phyloP scores from a whole-genome alignment of 176 grass and related monocot genomes.

The Tillandsia leiboldiana region DNA sequence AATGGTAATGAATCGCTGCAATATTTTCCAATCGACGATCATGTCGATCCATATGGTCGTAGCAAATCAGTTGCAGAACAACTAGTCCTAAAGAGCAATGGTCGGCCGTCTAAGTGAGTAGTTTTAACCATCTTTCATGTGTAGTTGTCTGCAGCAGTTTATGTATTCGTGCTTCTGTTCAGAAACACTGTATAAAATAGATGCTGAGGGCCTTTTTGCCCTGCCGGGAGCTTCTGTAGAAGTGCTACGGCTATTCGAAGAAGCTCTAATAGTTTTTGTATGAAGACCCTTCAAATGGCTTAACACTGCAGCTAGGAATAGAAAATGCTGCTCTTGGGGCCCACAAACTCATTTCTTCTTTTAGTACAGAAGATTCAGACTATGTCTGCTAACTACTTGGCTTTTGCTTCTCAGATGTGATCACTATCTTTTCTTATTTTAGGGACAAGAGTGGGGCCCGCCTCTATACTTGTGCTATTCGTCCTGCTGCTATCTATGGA shows the following conservation, averaged over 20 bases:
- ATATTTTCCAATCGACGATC: slow-evolving; percentile 75
- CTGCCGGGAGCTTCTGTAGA: too few species aligned
- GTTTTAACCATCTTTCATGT: background rate
- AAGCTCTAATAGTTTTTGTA: too few species aligned
- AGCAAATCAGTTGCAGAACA: slow-evolving; percentile 88
- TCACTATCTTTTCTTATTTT: background rate
- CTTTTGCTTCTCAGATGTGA: background rate
- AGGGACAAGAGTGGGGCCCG: slow-evolving; percentile 27
- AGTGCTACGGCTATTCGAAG: too few species aligned
- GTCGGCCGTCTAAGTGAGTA: slow-evolving; percentile 61
- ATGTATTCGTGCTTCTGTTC: too few species aligned
- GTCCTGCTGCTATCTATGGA: slow-evolving; percentile 88
- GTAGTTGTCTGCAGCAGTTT: too few species aligned
- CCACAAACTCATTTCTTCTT: too few species aligned
- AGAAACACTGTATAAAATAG: too few species aligned
- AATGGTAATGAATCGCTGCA: slow-evolving; percentile 62
- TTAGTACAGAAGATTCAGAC: too few species aligned
- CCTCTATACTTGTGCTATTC: slow-evolving; percentile 84
- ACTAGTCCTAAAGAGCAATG: slow-evolving; percentile 76
- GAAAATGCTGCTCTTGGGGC: too few species aligned
- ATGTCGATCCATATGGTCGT: slow-evolving; percentile 80
- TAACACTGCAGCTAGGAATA: too few species aligned
- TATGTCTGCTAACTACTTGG: background rate
- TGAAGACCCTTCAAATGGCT: too few species aligned
- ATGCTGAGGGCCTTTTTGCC: too few species aligned